Conservation (phyloP, 2,329 filamentous ascomycete genomes). For the Apiospora arundinis region DNA sequence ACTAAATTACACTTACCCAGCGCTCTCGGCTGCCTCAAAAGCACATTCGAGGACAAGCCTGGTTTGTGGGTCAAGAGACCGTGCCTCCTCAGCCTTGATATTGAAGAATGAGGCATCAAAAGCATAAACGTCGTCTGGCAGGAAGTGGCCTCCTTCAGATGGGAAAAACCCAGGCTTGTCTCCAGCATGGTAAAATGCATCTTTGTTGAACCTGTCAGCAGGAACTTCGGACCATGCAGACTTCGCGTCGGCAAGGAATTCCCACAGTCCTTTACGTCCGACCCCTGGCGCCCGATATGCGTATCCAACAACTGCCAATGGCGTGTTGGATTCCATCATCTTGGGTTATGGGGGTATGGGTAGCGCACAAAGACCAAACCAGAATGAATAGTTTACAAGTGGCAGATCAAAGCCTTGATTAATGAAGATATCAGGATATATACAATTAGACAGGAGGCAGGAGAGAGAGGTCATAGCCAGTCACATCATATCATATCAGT, state of each 20-base stretch:
- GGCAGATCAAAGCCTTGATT: no score
- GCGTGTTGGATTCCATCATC: neutral
- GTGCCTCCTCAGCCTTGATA: conserved; percentile 43
- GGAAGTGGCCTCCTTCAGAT: conserved; percentile 40
- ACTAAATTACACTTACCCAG: conserved; percentile 13
- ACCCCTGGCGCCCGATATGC: conserved; percentile 23
- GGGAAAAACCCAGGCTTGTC: conserved; percentile 42
- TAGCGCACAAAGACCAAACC: no score
- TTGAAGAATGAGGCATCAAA: conserved; percentile 45
- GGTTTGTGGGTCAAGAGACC: conserved; percentile 42
- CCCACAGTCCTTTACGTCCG: conserved; percentile 23
- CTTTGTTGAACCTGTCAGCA: conserved; percentile 20
- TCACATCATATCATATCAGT: no score
- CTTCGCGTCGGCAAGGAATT: conserved; percentile 22
- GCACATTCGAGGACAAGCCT: conserved; percentile 40
- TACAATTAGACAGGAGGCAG: no score
- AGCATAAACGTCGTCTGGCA: conserved; percentile 36
- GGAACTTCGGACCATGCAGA: conserved; percentile 22
- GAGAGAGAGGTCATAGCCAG: no score
- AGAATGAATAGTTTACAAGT: no score
- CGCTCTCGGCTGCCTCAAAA: conserved; percentile 37
- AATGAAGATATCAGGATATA: no score
- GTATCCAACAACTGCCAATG: conserved; percentile 21
- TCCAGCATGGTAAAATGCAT: conserved; percentile 41
- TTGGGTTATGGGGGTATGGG: neutral